Evolutionary conservation across 331 rosid genomes (phyloP).

Genomic region (Stylosanthes scabra): DNA sequence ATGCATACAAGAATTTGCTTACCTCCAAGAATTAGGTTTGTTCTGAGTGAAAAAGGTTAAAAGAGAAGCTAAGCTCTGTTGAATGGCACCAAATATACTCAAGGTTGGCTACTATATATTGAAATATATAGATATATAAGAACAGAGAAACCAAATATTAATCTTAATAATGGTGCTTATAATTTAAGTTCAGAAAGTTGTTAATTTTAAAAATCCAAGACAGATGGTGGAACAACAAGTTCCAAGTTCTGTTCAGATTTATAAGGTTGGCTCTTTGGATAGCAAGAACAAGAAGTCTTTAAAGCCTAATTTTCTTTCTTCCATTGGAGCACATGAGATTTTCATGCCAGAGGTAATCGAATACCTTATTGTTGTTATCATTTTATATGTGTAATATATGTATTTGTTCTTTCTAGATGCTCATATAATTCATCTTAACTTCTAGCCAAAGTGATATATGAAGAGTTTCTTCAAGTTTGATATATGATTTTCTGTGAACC

Average conservation of each 20-base stretch:
- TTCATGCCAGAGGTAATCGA: constrained; percentile 36
- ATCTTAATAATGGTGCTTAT: neutral
- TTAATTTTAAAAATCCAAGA: constrained; percentile 6
- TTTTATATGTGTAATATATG: neutral
- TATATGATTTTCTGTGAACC: too few species aligned
- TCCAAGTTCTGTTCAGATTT: constrained; percentile 2
- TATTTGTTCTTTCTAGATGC: neutral
- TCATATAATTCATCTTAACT: neutral
- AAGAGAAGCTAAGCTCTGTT: constrained; percentile 1
- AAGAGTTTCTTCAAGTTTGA: neutral
- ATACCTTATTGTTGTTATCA: neutral
- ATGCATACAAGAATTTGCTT: constrained; percentile 6
- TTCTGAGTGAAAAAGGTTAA: neutral
- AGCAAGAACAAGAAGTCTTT: constrained; percentile 28
- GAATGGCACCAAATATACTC: neutral
- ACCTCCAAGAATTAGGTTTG: neutral
- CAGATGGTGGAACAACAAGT: constrained; percentile 28
- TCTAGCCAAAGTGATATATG: neutral
- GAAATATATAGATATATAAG: neutral
- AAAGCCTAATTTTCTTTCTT: constrained; percentile 15
- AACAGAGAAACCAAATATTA: constrained; percentile 4
- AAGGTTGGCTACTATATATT: constrained; percentile 1
- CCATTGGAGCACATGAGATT: constrained; percentile 39
- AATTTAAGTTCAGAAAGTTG: neutral
- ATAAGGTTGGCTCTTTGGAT: constrained; percentile 6